Evolutionary conservation across 257 asterid species (phyloP).

Genomic region (Thymus mandschuricus): DNA sequence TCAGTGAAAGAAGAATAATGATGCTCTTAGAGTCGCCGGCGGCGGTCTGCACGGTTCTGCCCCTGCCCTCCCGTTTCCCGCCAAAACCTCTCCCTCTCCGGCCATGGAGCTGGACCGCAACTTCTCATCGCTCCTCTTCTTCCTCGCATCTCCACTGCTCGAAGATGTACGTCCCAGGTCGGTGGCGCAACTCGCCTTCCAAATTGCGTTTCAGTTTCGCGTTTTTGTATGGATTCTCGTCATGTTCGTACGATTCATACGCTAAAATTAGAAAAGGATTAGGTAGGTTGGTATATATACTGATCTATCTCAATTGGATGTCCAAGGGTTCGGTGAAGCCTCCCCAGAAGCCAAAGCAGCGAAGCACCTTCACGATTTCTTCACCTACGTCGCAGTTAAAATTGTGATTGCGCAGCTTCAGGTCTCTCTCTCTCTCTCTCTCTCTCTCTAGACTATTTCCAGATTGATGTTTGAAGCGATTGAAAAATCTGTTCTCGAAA

Average conservation of each 20-base stretch:
- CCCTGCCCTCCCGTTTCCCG: slow-evolving; percentile 32
- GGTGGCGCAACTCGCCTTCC: slow-evolving; percentile 16
- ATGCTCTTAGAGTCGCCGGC: background rate
- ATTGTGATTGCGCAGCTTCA: slow-evolving; percentile 77
- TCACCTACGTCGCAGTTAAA: slow-evolving; percentile 75
- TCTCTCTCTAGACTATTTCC: background rate
- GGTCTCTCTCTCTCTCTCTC: slow-evolving; percentile 44
- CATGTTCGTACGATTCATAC: background rate
- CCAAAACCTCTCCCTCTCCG: slow-evolving; percentile 34
- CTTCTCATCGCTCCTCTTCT: slow-evolving; percentile 27
- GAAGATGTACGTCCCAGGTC: slow-evolving; percentile 96
- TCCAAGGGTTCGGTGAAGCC: slow-evolving; percentile 81
- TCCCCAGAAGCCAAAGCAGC: slow-evolving; percentile 90
- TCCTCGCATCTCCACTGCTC: slow-evolving; percentile 53
- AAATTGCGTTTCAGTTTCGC: background rate
- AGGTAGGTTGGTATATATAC: no score
- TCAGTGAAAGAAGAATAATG: background rate
- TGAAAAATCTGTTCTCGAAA: no score
- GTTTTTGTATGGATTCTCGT: background rate
- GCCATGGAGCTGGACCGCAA: slow-evolving; percentile 31
- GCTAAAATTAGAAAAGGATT: background rate
- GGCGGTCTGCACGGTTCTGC: slow-evolving; percentile 29
- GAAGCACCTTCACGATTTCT: slow-evolving; percentile 75
- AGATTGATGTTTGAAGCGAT: background rate
- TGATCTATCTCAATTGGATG: no score